A percentile compares a stretch with the other conserved stretches of the same genome.
These are phyloP conservation scores for Phytophthora ramorum DNA, from an alignment of 352 stramenopile genomes.

Conservation along the genomic window DNA sequence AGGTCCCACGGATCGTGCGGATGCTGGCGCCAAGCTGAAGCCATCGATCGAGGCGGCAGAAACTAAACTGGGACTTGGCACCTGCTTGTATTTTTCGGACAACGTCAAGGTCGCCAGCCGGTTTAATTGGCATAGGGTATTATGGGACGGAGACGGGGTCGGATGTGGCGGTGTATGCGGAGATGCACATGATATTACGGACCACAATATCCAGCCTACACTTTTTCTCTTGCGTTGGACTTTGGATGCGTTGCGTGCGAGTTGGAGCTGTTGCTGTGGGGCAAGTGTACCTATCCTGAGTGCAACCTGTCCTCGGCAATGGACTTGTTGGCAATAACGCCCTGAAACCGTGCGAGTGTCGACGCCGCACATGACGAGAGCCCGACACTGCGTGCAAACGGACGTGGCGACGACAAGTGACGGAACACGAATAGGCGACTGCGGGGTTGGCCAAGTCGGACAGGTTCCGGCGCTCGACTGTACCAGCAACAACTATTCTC, in stretches of 20 bases:
- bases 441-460: not conserved
- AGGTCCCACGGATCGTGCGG: conserved; percentile 7
- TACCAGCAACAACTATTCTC: not conserved
- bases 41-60: conserved; percentile 15
- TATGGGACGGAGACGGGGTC: not conserved
- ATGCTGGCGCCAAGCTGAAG: conserved; percentile 24
- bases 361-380: not conserved
- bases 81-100: conserved; percentile 17
- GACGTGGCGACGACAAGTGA: conserved; percentile 9
- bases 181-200: conserved; percentile 11
- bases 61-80: conserved; percentile 16
- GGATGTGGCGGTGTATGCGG: not conserved
- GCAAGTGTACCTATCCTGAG: too few species aligned
- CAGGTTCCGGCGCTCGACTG: not conserved
- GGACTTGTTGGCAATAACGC: conserved; percentile 7
- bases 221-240: conserved; percentile 20
- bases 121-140: not conserved
- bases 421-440: conserved; percentile 16
- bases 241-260: conserved; percentile 14
- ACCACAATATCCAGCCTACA: conserved; percentile 29
- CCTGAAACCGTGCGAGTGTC: conserved; percentile 10
- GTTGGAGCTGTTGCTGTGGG: too few species aligned
- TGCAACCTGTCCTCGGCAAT: too few species aligned
- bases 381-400: not conserved
- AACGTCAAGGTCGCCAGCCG: not conserved